Conservation (phyloP, 768 basidiomycete genomes). For the Lactarius pseudohatsudake region DNA sequence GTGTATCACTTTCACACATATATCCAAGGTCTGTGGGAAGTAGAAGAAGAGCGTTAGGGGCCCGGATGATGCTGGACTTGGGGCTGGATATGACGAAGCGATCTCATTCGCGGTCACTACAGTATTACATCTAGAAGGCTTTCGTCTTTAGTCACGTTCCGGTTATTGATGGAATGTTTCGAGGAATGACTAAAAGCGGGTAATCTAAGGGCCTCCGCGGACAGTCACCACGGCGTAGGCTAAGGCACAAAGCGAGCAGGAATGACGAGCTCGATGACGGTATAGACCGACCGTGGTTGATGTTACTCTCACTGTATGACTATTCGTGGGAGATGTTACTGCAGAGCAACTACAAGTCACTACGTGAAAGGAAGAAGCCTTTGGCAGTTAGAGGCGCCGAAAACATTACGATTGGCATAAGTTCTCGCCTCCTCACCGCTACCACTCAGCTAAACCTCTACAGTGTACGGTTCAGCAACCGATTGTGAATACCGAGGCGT, state of each 20-base stretch:
- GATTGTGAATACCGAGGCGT: too few relatives aligned
- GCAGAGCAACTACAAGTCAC: not conserved
- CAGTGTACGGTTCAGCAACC: too few relatives aligned
- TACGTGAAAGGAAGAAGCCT: not conserved
- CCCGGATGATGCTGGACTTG: not conserved
- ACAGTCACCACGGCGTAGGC: not conserved
- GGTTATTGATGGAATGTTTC: not conserved
- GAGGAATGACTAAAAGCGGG: not conserved
- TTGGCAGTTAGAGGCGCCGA: not conserved
- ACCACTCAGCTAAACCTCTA: too few relatives aligned
- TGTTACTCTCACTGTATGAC: not conserved
- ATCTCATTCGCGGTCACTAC: not conserved
- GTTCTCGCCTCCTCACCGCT: too few relatives aligned
- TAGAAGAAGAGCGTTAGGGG: not conserved
- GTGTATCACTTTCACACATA: constrained; percentile 7
- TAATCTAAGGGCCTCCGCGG: not conserved
- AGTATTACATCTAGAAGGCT: not conserved
- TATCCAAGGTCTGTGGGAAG: not conserved
- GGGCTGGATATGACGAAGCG: not conserved
- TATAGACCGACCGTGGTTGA: too few relatives aligned
- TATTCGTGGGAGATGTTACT: not conserved
- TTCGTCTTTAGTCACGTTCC: not conserved
- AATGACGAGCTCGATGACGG: not conserved
- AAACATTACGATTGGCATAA: too few relatives aligned
- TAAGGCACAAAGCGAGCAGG: not conserved